Evolutionary conservation across 768 basidiomycete species (phyloP).

Genomic region (Agaricus blazei): DNA sequence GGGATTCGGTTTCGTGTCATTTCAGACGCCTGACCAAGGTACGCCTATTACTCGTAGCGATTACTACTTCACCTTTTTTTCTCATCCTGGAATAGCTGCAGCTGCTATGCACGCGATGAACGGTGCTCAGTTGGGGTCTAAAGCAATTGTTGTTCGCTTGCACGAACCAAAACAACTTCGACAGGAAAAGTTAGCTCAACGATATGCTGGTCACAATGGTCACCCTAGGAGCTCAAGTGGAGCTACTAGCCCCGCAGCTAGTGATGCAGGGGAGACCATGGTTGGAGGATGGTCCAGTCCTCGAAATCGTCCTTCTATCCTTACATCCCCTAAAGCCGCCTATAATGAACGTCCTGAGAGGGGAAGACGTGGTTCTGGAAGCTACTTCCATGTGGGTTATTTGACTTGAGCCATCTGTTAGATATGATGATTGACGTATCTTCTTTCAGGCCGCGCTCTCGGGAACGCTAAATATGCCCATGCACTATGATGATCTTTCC

Average conservation of each 20-base stretch:
- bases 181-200: constrained; percentile 80
- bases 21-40: constrained; percentile 82
- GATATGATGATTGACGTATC: not conserved
- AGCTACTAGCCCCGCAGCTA: constrained; percentile 79
- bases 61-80: constrained; percentile 2
- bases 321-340: constrained; percentile 45
- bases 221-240: constrained; percentile 80
- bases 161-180: constrained; percentile 92
- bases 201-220: constrained; percentile 68
- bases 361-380: constrained; percentile 75
- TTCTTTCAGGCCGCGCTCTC: constrained; percentile 65
- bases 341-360: constrained; percentile 58
- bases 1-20: constrained; percentile 91
- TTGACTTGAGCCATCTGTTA: not conserved
- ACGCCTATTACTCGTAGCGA: constrained; percentile 1
- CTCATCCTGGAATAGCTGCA: constrained; percentile 39
- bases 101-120: constrained; percentile 82
- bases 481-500: constrained; percentile 84
- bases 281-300: constrained; percentile 68
- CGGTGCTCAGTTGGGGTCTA: constrained; percentile 61
- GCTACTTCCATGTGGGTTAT: constrained; percentile 71
- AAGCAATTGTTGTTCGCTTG: constrained; percentile 79
- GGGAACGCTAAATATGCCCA: constrained; percentile 74
- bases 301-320: constrained; percentile 43
- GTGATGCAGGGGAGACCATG: constrained; percentile 76